Evolutionary conservation across 2,329 filamentous ascomycete genomes (phyloP).

Genomic region (Lachnellula arida): DNA sequence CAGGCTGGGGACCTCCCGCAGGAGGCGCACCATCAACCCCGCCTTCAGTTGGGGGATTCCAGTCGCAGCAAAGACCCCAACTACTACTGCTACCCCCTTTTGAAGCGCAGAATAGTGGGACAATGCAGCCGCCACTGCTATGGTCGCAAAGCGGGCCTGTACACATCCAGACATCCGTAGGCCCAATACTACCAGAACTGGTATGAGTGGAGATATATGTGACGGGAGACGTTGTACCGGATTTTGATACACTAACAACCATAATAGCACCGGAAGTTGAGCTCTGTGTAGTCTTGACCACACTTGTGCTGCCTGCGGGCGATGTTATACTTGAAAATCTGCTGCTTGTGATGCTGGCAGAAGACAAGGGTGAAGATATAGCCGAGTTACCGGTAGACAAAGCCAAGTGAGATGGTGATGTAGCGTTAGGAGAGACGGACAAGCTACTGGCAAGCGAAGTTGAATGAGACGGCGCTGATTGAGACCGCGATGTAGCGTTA

Average conservation of each 20-base stretch:
- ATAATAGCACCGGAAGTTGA: background rate
- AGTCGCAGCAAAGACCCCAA: background rate
- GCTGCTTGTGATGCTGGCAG: background rate
- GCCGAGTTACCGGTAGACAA: too few relatives aligned
- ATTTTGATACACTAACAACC: background rate
- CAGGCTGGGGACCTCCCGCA: background rate
- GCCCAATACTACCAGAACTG: background rate
- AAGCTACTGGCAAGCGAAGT: too few relatives aligned
- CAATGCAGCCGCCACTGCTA: background rate
- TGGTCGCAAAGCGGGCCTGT: background rate
- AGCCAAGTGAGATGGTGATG: too few relatives aligned
- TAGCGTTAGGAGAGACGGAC: too few relatives aligned
- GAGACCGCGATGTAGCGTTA: too few relatives aligned
- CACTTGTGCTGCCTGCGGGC: background rate
- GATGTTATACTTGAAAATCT: background rate
- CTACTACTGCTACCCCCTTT: background rate
- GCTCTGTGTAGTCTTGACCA: background rate
- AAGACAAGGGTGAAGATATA: too few relatives aligned
- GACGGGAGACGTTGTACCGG: background rate
- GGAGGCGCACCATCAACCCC: background rate
- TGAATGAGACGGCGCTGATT: too few relatives aligned
- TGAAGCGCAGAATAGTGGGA: background rate
- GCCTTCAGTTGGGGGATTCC: background rate
- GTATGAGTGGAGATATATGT: background rate
- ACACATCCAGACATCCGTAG: background rate